Base-by-base conservation (phyloP, 805 yeast genomes). In the Candida maltosa region DNA sequence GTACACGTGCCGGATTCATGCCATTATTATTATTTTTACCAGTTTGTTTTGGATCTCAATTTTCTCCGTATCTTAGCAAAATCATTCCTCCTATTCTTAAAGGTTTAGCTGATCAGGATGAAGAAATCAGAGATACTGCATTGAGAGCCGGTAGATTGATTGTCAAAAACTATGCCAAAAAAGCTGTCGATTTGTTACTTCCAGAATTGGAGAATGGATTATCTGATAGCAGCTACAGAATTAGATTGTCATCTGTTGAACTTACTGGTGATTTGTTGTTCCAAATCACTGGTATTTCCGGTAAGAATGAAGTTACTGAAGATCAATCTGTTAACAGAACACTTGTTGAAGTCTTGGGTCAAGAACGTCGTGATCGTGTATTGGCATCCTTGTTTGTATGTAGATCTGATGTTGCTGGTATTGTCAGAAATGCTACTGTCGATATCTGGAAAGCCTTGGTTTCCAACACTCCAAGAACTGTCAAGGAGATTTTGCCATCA, bases 361-460 rank as follows among this genome's bases (percentile, higher is more conserved):
- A 71, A 46, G 94, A 84, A 5, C 85, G 96, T 54, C 83, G 97
- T 53, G 95, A 88, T 56, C 78, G 87, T 39, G 74, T 93, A 26
- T 68, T 93, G 48, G 76, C 97, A 1, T 70, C 89, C n/a, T 68
- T 93, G 47, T 93, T 88, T 59, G 80, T 93, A 22, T 89, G 97
- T 60, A 88, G 98, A 59, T 86, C 95, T 10, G 99, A 93, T 67
- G 76, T 80, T 26, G 76, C 93, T 25, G 87, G 87, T 47, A 72
- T 80, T 46, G 99, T 93, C 18, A 80, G 98, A 50, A 79, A 79
- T 45, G 85, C 95, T 17, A 81, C 97, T 9, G 78, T 87, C 40
- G 96, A 93, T 50, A 87, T 93, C 31, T 93, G 99, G 99, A 89
- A 89, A 64, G 87, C 96, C 0, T 70, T 93, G 54, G 97, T 93